These are phyloP conservation scores for Amaranthus palmeri DNA, from an alignment of 148 eudicot genomes.

Conservation along the genomic window DNA sequence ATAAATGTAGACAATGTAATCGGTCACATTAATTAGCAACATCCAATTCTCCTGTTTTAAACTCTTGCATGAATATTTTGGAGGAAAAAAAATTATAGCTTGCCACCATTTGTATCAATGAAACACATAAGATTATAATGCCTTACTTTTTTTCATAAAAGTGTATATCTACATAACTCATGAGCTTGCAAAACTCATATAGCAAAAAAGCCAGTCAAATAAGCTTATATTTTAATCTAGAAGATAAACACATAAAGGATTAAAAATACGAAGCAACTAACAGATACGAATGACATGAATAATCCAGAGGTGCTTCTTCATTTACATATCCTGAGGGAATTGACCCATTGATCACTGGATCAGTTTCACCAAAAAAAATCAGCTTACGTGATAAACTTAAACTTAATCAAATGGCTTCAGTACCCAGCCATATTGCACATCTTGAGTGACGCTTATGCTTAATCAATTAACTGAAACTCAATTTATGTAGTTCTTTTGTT, in stretches of 20 bases:
- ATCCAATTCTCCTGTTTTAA: not conserved
- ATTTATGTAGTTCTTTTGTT: too few relatives aligned
- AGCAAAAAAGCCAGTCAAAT: not conserved
- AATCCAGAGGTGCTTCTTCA: not conserved
- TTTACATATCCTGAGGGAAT: not conserved
- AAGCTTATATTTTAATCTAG: not conserved
- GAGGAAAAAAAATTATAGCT: not conserved
- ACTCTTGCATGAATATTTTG: not conserved
- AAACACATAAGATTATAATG: not conserved
- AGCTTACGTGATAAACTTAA: not conserved
- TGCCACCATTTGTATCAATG: not conserved
- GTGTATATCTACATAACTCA: not conserved
- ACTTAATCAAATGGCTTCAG: not conserved
- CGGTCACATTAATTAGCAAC: not conserved
- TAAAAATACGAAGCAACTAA: not conserved
- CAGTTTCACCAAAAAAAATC: not conserved
- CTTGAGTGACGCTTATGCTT: too few relatives aligned
- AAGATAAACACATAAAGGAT: not conserved
- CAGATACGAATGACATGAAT: not conserved
- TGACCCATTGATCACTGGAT: not conserved
- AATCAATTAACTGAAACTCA: too few relatives aligned
- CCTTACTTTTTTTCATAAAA: not conserved
- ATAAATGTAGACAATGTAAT: not conserved
- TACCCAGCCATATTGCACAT: too few relatives aligned
- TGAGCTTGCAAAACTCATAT: too few relatives aligned